Percentiles rank a stretch among this genome's conserved stretches.
These are phyloP conservation scores for Coniosporium apollinis DNA, from an alignment of 495 filamentous ascomycete genomes.

Conservation along the genomic window DNA sequence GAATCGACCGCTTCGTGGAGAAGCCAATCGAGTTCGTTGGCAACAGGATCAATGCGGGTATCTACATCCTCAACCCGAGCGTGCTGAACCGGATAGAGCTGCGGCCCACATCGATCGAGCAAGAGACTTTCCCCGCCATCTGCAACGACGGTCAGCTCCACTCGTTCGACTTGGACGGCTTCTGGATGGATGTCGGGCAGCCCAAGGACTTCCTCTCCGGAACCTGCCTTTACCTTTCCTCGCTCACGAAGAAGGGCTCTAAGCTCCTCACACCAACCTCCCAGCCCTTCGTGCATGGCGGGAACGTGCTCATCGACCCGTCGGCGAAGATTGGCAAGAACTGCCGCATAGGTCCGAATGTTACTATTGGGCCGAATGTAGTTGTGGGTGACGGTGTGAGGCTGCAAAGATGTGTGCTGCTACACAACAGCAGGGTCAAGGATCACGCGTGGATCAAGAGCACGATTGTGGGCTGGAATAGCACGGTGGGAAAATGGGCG, in stretches of 20 bases:
- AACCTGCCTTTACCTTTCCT: slow-evolving; percentile 92
- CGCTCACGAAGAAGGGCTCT: slow-evolving; percentile 79
- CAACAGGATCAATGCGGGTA: slow-evolving; percentile 97
- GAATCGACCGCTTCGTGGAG: slow-evolving; percentile 98
- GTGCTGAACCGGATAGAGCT: slow-evolving; percentile 86
- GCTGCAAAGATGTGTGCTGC: slow-evolving; percentile 82
- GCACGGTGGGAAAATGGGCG: slow-evolving; percentile 87
- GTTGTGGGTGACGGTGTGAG: slow-evolving; percentile 90
- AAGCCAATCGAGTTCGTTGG: slow-evolving; percentile 99
- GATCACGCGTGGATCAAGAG: slow-evolving; percentile 99
- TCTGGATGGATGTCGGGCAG: slow-evolving; percentile 99
- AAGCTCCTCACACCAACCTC: slow-evolving; percentile 63
- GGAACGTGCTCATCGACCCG: slow-evolving; percentile 93
- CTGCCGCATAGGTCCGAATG: slow-evolving; percentile 96
- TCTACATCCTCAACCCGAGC: slow-evolving; percentile 94
- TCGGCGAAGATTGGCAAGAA: slow-evolving; percentile 95
- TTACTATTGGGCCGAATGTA: slow-evolving; percentile 89
- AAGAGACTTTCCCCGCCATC: slow-evolving; percentile 97
- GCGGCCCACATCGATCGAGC: slow-evolving; percentile 97
- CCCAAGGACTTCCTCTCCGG: slow-evolving; percentile 97
- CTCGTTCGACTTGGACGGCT: slow-evolving; percentile 95
- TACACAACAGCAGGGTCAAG: slow-evolving; percentile 85
- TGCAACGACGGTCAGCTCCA: slow-evolving; percentile 81
- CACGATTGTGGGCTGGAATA: slow-evolving; percentile 99
- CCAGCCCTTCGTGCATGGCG: slow-evolving; percentile 75